These are phyloP conservation scores for Citrus australasica DNA, from an alignment of 345 rosid species.

Conservation along the genomic window DNA sequence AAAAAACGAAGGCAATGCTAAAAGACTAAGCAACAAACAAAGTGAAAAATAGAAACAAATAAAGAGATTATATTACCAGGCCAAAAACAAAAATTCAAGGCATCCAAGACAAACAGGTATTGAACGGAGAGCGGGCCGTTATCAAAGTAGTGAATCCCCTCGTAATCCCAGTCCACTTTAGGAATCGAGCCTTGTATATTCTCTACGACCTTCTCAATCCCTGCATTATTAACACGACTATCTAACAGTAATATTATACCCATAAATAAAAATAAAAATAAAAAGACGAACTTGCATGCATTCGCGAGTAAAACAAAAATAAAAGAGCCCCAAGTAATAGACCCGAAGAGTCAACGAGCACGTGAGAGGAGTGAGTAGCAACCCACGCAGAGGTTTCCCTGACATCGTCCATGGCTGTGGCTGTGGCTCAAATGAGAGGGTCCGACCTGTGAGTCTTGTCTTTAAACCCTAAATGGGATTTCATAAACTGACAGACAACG, in stretches of 20 bases:
- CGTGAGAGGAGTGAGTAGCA: slow-evolving; percentile 56
- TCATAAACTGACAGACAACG: not conserved
- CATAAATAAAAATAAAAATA: not conserved
- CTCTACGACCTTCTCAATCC: slow-evolving; percentile 63
- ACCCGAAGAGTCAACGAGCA: slow-evolving; percentile 51
- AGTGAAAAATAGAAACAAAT: not conserved
- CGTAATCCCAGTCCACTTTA: slow-evolving; percentile 72
- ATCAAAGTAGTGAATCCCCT: slow-evolving; percentile 82
- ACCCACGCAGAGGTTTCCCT: slow-evolving; percentile 65
- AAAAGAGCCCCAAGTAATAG: not conserved
- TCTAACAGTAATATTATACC: not conserved
- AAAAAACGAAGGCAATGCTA: not conserved
- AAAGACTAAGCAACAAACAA: not conserved
- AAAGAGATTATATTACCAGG: slow-evolving; percentile 40
- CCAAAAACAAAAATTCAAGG: slow-evolving; percentile 84
- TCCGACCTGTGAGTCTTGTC: not conserved
- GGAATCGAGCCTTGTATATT: slow-evolving; percentile 47
- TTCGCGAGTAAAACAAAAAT: not conserved
- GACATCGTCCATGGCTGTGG: slow-evolving; percentile 54
- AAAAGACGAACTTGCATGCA: not conserved
- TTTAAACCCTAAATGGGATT: slow-evolving; percentile 2
- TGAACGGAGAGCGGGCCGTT: slow-evolving; percentile 67
- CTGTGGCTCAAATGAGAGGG: too few species aligned
- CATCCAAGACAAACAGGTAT: slow-evolving; percentile 76
- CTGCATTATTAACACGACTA: slow-evolving; percentile 23